These are phyloP conservation scores for Themeda triandra DNA, from an alignment of 176 grass and related monocot species.

Conservation along the genomic window DNA sequence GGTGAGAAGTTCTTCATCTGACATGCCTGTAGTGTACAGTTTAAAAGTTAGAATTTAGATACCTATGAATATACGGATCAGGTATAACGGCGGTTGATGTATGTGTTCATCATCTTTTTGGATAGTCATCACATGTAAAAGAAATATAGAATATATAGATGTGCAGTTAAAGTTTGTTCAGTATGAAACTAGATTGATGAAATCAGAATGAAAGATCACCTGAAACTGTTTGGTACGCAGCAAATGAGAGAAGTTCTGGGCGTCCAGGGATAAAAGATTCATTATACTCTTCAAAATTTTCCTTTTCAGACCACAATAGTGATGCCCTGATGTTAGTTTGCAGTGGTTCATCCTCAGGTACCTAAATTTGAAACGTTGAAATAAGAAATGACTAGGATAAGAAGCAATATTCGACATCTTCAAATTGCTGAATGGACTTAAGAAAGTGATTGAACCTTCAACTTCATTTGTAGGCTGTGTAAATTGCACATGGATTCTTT, in stretches of 20 bases:
- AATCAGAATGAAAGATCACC: slow-evolving; percentile 34
- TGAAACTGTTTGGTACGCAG: slow-evolving; percentile 83
- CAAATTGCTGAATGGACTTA: slow-evolving; percentile 12
- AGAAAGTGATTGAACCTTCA: slow-evolving; percentile 50
- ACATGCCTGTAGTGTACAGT: slow-evolving; percentile 68
- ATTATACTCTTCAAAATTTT: slow-evolving; percentile 36
- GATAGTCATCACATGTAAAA: not conserved
- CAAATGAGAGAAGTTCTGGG: slow-evolving; percentile 77
- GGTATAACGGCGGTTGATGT: not conserved
- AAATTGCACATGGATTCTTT: slow-evolving; percentile 67
- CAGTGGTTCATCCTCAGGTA: slow-evolving; percentile 69
- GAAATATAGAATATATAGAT: not conserved
- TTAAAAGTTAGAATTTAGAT: slow-evolving; percentile 41
- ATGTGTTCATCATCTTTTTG: slow-evolving; percentile 18
- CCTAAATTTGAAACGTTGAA: slow-evolving; percentile 43
- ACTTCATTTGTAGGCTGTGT: slow-evolving; percentile 84
- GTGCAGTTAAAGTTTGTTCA: not conserved
- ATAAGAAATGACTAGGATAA: slow-evolving; percentile 6
- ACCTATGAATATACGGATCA: not conserved
- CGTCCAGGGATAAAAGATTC: slow-evolving; percentile 67
- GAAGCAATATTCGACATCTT: not conserved
- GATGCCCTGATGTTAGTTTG: slow-evolving; percentile 85
- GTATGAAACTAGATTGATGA: not conserved
- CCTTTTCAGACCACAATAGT: slow-evolving; percentile 80
- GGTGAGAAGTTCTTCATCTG: slow-evolving; percentile 55